These are phyloP conservation scores for Urtica urens DNA, from an alignment of 306 rosid genomes.

Conservation along the genomic window DNA sequence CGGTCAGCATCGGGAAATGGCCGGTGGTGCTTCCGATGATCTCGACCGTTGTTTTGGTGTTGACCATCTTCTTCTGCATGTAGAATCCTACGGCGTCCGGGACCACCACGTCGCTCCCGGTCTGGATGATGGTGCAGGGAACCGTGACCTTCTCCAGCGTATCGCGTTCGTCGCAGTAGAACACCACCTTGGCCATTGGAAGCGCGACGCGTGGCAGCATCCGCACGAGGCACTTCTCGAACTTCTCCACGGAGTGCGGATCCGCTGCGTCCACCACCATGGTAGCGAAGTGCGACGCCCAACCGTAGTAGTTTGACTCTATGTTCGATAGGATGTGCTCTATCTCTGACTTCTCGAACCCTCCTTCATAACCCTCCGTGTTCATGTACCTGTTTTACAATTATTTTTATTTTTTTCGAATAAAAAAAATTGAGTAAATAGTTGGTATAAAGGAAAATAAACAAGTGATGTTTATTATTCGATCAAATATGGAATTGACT, in stretches of 20 bases:
- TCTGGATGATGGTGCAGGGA: conserved; percentile 67
- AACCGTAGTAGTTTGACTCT: conserved; percentile 44
- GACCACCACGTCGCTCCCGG: conserved; percentile 38
- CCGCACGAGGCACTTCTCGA: conserved; percentile 31
- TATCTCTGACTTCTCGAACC: conserved; percentile 43
- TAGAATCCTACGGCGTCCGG: conserved; percentile 48
- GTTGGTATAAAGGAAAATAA: too few species aligned
- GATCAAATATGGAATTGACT: too few species aligned
- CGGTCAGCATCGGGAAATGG: conserved; percentile 76
- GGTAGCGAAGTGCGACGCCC: conserved; percentile 41
- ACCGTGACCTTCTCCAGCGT: conserved; percentile 50
- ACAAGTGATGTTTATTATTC: too few species aligned
- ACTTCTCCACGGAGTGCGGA: conserved; percentile 38
- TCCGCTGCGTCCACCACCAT: conserved; percentile 42
- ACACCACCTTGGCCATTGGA: conserved; percentile 54
- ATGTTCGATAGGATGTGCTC: conserved; percentile 37
- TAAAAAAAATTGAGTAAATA: too few species aligned
- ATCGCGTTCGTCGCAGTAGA: conserved; percentile 49
- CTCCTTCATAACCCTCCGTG: conserved; percentile 66
- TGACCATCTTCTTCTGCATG: conserved; percentile 53
- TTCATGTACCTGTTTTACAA: conserved; percentile 50
- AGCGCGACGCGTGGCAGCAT: conserved; percentile 47
- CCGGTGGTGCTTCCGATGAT: conserved; percentile 35
- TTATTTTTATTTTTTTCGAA: too few species aligned
- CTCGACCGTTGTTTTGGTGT: conserved; percentile 45